phyloP scores from a whole-genome alignment of 768 basidiomycete species.

The Tulasnella sp. region DNA sequence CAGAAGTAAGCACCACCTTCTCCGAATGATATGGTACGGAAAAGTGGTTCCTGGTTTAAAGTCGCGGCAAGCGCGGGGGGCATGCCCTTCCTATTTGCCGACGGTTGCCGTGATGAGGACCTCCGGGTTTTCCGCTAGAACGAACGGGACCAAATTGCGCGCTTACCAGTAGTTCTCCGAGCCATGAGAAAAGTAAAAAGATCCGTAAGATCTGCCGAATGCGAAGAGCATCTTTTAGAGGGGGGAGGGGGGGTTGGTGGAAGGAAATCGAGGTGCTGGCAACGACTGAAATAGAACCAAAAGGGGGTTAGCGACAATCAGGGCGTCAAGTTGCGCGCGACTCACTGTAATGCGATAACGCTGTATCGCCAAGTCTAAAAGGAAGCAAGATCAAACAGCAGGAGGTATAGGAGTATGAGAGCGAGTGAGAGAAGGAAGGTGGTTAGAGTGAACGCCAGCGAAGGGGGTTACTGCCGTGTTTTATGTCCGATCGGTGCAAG shows the following conservation, averaged over 20 bases:
- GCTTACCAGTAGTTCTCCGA: constrained; percentile 6
- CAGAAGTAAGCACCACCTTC: constrained; percentile 12
- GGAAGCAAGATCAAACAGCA: not conserved
- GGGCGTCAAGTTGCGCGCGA: too few relatives aligned
- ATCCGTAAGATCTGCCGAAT: not conserved
- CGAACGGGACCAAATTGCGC: not conserved
- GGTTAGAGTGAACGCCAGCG: not conserved
- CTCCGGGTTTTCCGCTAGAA: not conserved
- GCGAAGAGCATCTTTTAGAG: constrained; percentile 10
- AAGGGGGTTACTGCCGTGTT: not conserved
- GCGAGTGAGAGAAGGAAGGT: not conserved
- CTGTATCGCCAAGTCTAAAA: not conserved
- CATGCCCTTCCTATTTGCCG: not conserved
- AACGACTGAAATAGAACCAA: too few relatives aligned
- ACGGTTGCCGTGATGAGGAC: not conserved
- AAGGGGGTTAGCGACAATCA: too few relatives aligned
- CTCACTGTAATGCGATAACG: too few relatives aligned
- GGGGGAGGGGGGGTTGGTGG: too few relatives aligned
- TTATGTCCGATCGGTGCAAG: constrained; percentile 9
- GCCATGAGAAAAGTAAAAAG: constrained; percentile 15
- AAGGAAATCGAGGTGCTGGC: too few relatives aligned
- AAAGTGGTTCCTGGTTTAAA: not conserved
- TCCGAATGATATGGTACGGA: constrained; percentile 14
- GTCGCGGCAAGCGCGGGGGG: not conserved
- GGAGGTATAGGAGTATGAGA: not conserved